Evolutionary conservation across 371 early-diverging fungal species (phyloP).

Genomic region (Sporodiniella umbellata): DNA sequence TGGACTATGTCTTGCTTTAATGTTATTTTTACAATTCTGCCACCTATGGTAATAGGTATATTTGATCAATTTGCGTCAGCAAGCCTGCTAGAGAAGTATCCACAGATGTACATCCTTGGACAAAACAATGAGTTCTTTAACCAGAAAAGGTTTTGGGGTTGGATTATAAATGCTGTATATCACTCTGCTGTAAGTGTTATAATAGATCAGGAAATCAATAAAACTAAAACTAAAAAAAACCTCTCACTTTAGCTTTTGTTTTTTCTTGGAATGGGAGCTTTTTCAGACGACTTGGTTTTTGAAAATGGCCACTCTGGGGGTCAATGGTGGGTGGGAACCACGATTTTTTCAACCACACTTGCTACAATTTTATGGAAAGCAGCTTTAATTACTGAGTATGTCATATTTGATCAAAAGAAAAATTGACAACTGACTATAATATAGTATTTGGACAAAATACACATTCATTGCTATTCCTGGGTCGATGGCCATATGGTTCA

Average conservation of each 20-base stretch:
- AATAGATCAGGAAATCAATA: neutral
- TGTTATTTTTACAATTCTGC: conserved; percentile 85
- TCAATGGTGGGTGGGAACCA: conserved; percentile 78
- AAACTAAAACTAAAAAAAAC: neutral
- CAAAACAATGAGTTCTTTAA: conserved; percentile 91
- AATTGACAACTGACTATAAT: neutral
- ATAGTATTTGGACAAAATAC: conserved; percentile 82
- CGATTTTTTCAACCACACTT: conserved; percentile 75
- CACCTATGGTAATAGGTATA: conserved; percentile 87
- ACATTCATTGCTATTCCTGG: conserved; percentile 78
- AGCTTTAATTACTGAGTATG: conserved; percentile 77
- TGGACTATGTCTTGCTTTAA: conserved; percentile 92
- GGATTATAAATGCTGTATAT: conserved; percentile 89
- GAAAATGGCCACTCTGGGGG: conserved; percentile 63
- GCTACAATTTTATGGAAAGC: conserved; percentile 81
- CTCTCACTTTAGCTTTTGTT: conserved; percentile 47
- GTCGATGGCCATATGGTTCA: conserved; percentile 84
- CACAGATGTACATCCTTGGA: conserved; percentile 93
- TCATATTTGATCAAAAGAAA: neutral
- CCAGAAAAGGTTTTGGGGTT: conserved; percentile 91
- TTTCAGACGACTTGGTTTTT: conserved; percentile 58
- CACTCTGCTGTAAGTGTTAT: conserved; percentile 71
- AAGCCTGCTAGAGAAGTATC: conserved; percentile 91
- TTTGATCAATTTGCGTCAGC: conserved; percentile 93
- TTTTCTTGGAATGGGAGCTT: conserved; percentile 59